phyloP scores from a whole-genome alignment of 2,329 filamentous ascomycete species.

The Fonsecaea pedrosoi region DNA sequence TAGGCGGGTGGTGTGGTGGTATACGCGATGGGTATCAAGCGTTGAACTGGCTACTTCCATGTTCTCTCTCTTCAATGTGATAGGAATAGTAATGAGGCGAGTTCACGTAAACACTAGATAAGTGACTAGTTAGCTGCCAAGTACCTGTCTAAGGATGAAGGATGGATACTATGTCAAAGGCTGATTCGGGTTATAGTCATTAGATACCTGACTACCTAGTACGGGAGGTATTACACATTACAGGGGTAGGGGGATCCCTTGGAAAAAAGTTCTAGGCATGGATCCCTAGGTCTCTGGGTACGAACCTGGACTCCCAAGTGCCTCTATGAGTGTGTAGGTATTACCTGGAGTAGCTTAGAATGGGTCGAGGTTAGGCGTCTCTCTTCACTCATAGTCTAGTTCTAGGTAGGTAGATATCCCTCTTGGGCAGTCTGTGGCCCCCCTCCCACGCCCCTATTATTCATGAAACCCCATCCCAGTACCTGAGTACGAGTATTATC shows the following conservation, averaged over 20 bases:
- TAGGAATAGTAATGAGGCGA: background rate
- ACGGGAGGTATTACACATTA: background rate
- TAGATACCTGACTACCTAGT: background rate
- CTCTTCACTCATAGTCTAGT: too few relatives aligned
- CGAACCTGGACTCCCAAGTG: background rate
- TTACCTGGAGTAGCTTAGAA: too few relatives aligned
- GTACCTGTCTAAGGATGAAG: background rate
- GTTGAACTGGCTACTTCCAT: too few relatives aligned
- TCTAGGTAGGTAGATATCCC: constrained; percentile 5
- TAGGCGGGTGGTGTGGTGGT: too few relatives aligned
- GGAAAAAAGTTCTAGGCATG: too few relatives aligned
- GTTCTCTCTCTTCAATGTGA: background rate
- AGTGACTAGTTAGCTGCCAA: background rate
- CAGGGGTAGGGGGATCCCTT: too few relatives aligned
- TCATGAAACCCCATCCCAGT: too few relatives aligned
- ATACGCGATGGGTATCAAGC: too few relatives aligned
- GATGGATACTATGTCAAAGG: background rate
- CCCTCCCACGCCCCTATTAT: background rate
- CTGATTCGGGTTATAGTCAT: background rate
- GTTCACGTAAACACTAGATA: constrained; percentile 3
- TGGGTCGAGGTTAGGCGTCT: too few relatives aligned
- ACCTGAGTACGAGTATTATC: background rate
- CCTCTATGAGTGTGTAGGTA: too few relatives aligned
- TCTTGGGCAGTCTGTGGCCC: background rate
- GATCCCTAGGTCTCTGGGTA: background rate